phyloP scores from a whole-genome alignment of 2,329 filamentous ascomycete species.

The Berkeleyomyces basicola region DNA sequence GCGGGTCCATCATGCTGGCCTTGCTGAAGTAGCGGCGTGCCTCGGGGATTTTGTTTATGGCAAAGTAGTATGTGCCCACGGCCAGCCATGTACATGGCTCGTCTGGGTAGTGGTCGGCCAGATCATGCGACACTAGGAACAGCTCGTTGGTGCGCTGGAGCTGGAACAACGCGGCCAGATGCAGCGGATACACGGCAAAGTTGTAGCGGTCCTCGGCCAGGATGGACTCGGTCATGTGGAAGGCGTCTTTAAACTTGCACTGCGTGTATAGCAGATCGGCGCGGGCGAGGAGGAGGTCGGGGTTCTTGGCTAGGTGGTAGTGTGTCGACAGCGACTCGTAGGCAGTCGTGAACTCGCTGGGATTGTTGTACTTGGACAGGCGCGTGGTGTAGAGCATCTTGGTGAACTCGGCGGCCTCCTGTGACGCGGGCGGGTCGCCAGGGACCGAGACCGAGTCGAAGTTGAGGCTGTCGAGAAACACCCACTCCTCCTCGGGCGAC shows the following conservation, averaged over 20 bases:
- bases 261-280: slow-evolving; percentile 89
- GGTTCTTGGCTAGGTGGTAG: slow-evolving; percentile 72
- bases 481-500: slow-evolving; percentile 75
- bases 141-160: slow-evolving; percentile 73
- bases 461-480: slow-evolving; percentile 73
- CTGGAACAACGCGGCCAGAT: slow-evolving; percentile 81
- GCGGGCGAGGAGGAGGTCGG: slow-evolving; percentile 76
- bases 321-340: slow-evolving; percentile 86
- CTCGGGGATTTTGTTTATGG: slow-evolving; percentile 78
- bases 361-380: slow-evolving; percentile 87
- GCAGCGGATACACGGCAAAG: slow-evolving; percentile 74
- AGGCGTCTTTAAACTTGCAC: slow-evolving; percentile 77
- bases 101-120: slow-evolving; percentile 79
- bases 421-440: slow-evolving; percentile 49
- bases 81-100: slow-evolving; percentile 89
- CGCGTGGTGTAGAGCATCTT: slow-evolving; percentile 93
- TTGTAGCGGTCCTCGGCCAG: slow-evolving; percentile 76
- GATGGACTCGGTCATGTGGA: slow-evolving; percentile 69
- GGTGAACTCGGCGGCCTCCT: slow-evolving; percentile 85
- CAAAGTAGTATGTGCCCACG: slow-evolving; percentile 87
- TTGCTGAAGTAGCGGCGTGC: slow-evolving; percentile 94
- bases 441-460: slow-evolving; percentile 65
- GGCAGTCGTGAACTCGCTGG: slow-evolving; percentile 63
- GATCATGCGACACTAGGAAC: slow-evolving; percentile 80
- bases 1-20: slow-evolving; percentile 90